Evolutionary conservation across 306 rosid genomes (phyloP).

Genomic region (Lablab purpureus): DNA sequence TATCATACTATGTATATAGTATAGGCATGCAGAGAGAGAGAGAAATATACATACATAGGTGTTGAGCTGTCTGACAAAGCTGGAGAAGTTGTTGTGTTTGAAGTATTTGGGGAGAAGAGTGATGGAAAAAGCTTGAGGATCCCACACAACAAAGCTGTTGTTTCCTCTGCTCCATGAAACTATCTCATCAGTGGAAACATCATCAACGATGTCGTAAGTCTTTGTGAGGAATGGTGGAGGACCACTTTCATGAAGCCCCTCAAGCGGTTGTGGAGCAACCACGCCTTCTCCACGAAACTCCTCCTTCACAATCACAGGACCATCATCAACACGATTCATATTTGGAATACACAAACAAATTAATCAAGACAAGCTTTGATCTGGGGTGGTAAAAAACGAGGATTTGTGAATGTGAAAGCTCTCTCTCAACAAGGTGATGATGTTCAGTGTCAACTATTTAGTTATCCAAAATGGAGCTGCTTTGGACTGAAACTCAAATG

Average conservation of each 20-base stretch:
- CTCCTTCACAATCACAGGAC: constrained; percentile 49
- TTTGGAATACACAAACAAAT: not conserved
- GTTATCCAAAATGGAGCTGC: not conserved
- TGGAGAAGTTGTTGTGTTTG: constrained; percentile 86
- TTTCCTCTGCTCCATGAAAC: constrained; percentile 77
- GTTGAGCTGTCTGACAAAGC: constrained; percentile 86
- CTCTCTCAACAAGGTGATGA: constrained; percentile 14
- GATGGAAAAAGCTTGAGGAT: constrained; percentile 64
- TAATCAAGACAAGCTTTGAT: constrained; percentile 13
- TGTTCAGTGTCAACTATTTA: not conserved
- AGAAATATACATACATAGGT: constrained; percentile 63
- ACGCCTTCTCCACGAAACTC: constrained; percentile 47
- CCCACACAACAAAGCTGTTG: constrained; percentile 82
- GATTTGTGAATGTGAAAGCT: constrained; percentile 10
- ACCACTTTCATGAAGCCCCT: constrained; percentile 63
- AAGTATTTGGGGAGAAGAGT: constrained; percentile 77
- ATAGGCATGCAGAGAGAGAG: not conserved
- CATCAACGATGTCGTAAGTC: constrained; percentile 78
- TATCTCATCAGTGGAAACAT: constrained; percentile 61
- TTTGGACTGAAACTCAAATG: not conserved
- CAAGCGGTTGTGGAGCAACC: constrained; percentile 57
- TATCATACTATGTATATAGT: not conserved
- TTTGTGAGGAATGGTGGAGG: constrained; percentile 86
- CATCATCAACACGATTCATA: constrained; percentile 46
- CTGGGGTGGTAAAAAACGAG: constrained; percentile 36